Base-by-base conservation (phyloP, 257 asterid genomes). In the Echites panduratus region DNA sequence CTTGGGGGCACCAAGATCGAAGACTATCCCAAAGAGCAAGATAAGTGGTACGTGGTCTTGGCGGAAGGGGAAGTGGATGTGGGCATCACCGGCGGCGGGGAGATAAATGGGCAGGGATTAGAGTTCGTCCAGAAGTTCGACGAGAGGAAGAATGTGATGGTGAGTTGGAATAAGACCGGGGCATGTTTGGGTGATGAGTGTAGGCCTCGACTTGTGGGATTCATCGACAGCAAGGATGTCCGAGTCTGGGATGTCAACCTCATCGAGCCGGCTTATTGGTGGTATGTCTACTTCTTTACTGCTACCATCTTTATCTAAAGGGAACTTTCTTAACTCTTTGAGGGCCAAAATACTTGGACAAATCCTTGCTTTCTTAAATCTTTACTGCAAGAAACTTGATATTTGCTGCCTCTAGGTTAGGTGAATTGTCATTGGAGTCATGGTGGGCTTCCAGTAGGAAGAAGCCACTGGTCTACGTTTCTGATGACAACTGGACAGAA, bases 61-160 rank as follows among this genome's bases (percentile, higher is more conserved):
- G 98, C 96, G 79, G 93, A 89, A 84, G 74, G 82, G 32, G 89
- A 81, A 79, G 83, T 14, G 82, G 89, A 88, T 29, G 91, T 89
- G 68, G 97, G 97, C 72, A 91, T 94, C 70, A 89, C 91, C 49
- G 96, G 98, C 74, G 97, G 97, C 66, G 97, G 98, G 64, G 97
- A 88, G 87, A 87, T 94, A 76, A 89, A 94, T 78, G 98, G 98
- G 4, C 98, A 94, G 83, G 96, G 98, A 32, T 70, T 84, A 90
- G 61, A 83, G 79, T 94, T 89, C 70, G 96, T 94, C 71, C 68
- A 32, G 84, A 80, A 87, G 73, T 89, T 94, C 71, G 87, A 91
- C 26, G 86, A 82, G 84, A 84, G 81, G 87, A 94, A 94, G 87
- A 91, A 94, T 69, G 97, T 94, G 87, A 94, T 94, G 99, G 96